A percentile compares a stretch with the other conserved stretches of the same genome.
Conservation (phyloP, 805 yeast genomes). For the Phaffomyces antillensis region DNA sequence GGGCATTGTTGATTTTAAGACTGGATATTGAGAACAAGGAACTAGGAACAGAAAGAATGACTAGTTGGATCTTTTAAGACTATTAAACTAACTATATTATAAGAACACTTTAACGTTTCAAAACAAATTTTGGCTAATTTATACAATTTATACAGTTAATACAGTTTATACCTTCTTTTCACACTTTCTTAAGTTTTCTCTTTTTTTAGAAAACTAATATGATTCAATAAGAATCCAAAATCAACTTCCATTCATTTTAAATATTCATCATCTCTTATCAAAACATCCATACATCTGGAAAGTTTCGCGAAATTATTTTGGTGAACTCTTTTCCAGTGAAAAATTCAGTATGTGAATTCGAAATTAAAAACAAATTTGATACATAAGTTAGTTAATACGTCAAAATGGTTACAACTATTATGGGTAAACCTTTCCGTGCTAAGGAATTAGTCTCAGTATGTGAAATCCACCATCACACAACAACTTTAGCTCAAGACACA, state of each 20-base stretch:
- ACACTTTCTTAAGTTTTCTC: too few relatives aligned
- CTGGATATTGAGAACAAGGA: constrained; percentile 40
- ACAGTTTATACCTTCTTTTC: too few relatives aligned
- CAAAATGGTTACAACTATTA: constrained; percentile 22
- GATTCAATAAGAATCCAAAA: too few relatives aligned
- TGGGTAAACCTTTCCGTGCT: constrained; percentile 25
- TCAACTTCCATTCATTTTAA: too few relatives aligned
- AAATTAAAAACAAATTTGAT: too few relatives aligned
- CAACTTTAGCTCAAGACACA: too few relatives aligned
- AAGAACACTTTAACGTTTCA: too few relatives aligned
- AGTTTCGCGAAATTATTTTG: background rate
- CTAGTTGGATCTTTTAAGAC: background rate
- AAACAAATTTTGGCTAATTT: too few relatives aligned
- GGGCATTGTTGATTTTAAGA: constrained; percentile 70
- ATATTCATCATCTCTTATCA: too few relatives aligned
- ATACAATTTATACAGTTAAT: too few relatives aligned
- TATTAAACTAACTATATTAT: too few relatives aligned
- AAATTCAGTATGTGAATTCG: background rate
- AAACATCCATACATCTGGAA: constrained; percentile 5
- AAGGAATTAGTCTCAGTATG: constrained; percentile 21
- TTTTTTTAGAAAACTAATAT: too few relatives aligned
- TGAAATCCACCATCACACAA: background rate
- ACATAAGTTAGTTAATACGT: background rate
- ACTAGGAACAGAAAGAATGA: constrained; percentile 3
- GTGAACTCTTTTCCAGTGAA: background rate